Evolutionary conservation across 768 basidiomycete genomes (phyloP).

Genomic region (Tulasnella sp.): DNA sequence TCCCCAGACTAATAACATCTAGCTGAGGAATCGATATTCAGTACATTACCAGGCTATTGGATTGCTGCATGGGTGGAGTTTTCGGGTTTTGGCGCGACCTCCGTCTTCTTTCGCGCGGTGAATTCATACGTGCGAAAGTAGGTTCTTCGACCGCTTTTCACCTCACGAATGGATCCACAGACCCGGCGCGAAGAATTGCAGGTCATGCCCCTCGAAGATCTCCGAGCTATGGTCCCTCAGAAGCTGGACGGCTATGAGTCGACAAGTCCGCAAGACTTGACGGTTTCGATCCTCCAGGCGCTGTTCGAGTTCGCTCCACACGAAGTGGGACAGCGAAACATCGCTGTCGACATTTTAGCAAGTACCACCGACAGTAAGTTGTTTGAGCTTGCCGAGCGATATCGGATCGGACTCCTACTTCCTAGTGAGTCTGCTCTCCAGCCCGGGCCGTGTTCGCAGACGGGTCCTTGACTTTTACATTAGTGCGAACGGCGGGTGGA

Average conservation of each 20-base stretch:
- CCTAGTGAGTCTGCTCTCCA: neutral
- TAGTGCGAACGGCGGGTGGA: neutral
- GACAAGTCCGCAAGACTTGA: too few relatives aligned
- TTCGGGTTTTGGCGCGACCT: too few relatives aligned
- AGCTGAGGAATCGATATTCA: too few relatives aligned
- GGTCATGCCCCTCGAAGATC: too few relatives aligned
- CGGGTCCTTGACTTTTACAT: neutral
- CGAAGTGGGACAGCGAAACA: neutral
- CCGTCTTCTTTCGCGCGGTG: too few relatives aligned
- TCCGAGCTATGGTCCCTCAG: too few relatives aligned
- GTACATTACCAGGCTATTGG: too few relatives aligned
- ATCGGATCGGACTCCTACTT: neutral
- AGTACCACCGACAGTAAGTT: neutral
- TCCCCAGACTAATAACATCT: too few relatives aligned
- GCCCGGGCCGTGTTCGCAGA: neutral
- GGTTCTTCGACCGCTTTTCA: too few relatives aligned
- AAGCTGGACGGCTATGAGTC: too few relatives aligned
- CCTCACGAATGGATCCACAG: neutral
- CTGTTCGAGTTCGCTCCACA: neutral
- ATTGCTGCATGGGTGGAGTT: too few relatives aligned
- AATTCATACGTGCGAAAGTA: too few relatives aligned
- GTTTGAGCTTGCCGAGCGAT: neutral
- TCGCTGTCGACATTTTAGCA: neutral
- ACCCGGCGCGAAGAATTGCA: slow-evolving; percentile 45
- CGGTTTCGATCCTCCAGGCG: neutral